Conservation (phyloP, 1,284 basidiomycete genomes). For the Moniliella sp. region DNA sequence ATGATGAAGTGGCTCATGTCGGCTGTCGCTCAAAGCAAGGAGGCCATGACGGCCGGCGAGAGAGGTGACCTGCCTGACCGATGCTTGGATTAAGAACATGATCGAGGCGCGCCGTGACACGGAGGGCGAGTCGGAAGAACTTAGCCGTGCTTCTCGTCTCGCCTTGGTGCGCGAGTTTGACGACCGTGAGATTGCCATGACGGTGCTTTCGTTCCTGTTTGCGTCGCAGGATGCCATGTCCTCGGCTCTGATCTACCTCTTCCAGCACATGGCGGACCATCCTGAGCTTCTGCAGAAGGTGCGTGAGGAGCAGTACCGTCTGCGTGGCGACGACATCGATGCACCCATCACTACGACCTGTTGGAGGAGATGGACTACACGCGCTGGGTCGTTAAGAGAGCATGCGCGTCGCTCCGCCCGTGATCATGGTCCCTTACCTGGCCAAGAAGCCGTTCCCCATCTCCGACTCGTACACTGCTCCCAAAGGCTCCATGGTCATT, state of each 20-base stretch:
- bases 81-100: conserved; percentile 69
- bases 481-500: conserved; percentile 76
- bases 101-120: conserved; percentile 41
- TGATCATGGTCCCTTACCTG: conserved; percentile 65
- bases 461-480: conserved; percentile 67
- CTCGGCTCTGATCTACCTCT: conserved; percentile 54
- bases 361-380: conserved; percentile 83
- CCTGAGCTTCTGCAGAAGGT: conserved; percentile 69
- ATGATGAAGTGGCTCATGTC: conserved; percentile 63
- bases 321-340: conserved; percentile 58
- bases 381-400: conserved; percentile 76
- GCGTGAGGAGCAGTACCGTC: conserved; percentile 62
- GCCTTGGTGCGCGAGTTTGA: conserved; percentile 53
- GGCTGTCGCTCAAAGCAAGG: conserved; percentile 60
- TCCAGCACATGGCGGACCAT: conserved; percentile 88
- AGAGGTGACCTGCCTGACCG: conserved; percentile 73
- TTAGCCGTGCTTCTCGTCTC: conserved; percentile 32
- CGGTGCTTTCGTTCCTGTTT: conserved; percentile 74
- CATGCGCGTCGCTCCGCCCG: conserved; percentile 63
- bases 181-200: conserved; percentile 86
- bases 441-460: conserved; percentile 76
- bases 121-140: conserved; percentile 38
- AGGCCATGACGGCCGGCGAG: conserved; percentile 58
- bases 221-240: conserved; percentile 99
- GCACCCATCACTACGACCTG: conserved; percentile 68